These are phyloP conservation scores for Lecanoromycetidae sp. DNA, from an alignment of 2,329 filamentous ascomycete genomes.

Conservation along the genomic window DNA sequence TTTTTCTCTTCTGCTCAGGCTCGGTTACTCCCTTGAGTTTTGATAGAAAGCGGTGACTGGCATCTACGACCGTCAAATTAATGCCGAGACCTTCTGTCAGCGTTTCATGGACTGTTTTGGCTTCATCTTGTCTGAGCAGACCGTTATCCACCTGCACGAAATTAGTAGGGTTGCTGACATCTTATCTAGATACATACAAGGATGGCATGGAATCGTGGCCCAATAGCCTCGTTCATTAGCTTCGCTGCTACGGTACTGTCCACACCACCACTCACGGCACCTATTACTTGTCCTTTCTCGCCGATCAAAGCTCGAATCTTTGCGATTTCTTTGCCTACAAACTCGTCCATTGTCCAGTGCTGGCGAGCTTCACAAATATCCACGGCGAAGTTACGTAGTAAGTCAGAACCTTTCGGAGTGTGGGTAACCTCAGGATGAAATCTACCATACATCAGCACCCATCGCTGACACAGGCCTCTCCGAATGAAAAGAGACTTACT, in stretches of 20 bases:
- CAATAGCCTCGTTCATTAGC: slow-evolving; percentile 78
- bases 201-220: slow-evolving; percentile 71
- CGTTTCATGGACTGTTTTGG: slow-evolving; percentile 65
- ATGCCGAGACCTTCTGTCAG: slow-evolving; percentile 71
- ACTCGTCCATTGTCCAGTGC: slow-evolving; percentile 79
- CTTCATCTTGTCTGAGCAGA: slow-evolving; percentile 76
- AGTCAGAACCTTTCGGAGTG: slow-evolving; percentile 54
- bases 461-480: not conserved
- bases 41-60: slow-evolving; percentile 61
- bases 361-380: slow-evolving; percentile 64
- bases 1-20: slow-evolving; percentile 80
- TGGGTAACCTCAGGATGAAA: slow-evolving; percentile 81
- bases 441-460: not conserved
- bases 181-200: slow-evolving; percentile 41
- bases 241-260: slow-evolving; percentile 80
- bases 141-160: slow-evolving; percentile 55
- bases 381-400: slow-evolving; percentile 74
- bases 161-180: not conserved
- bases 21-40: slow-evolving; percentile 57
- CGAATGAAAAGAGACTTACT: slow-evolving; percentile 27
- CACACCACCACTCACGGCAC: slow-evolving; percentile 64
- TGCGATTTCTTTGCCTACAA: slow-evolving; percentile 66
- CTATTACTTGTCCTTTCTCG: slow-evolving; percentile 67
- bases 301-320: slow-evolving; percentile 76
- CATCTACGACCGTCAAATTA: slow-evolving; percentile 80